Evolutionary conservation across 768 basidiomycete genomes (phyloP).

Genomic region (Tulasnella sp.): DNA sequence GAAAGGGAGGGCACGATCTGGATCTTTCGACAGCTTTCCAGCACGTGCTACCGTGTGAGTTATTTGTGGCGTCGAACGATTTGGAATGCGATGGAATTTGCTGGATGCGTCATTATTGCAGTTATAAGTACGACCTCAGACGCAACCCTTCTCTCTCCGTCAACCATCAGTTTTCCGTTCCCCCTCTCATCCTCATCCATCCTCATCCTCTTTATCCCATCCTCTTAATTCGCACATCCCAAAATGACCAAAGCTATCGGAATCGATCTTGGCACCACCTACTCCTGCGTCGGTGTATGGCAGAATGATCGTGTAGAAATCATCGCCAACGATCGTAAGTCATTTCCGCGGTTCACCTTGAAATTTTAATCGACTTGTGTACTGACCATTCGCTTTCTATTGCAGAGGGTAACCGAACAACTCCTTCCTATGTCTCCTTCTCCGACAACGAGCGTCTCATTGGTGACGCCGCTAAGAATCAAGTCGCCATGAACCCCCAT

Average conservation of each 20-base stretch:
- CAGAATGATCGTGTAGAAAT: slow-evolving; percentile 50
- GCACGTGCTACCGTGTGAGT: slow-evolving; percentile 15
- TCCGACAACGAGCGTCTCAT: slow-evolving; percentile 56
- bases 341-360: background rate
- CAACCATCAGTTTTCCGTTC: background rate
- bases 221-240: background rate
- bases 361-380: background rate
- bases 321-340: slow-evolving; percentile 37
- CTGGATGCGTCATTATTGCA: slow-evolving; percentile 14
- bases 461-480: slow-evolving; percentile 52
- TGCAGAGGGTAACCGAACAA: slow-evolving; percentile 54
- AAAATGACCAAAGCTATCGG: slow-evolving; percentile 36
- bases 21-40: background rate
- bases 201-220: slow-evolving; percentile 2
- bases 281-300: slow-evolving; percentile 51
- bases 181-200: slow-evolving; percentile 19
- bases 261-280: slow-evolving; percentile 45
- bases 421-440: slow-evolving; percentile 62
- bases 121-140: background rate
- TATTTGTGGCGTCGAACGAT: slow-evolving; percentile 11
- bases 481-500: slow-evolving; percentile 49
- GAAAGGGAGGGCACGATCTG: background rate
- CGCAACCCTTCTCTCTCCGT: background rate
- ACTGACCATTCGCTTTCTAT: background rate
- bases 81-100: slow-evolving; percentile 25